Conservation (phyloP, 139 green algal genomes). For the Micromonas pusilla region DNA sequence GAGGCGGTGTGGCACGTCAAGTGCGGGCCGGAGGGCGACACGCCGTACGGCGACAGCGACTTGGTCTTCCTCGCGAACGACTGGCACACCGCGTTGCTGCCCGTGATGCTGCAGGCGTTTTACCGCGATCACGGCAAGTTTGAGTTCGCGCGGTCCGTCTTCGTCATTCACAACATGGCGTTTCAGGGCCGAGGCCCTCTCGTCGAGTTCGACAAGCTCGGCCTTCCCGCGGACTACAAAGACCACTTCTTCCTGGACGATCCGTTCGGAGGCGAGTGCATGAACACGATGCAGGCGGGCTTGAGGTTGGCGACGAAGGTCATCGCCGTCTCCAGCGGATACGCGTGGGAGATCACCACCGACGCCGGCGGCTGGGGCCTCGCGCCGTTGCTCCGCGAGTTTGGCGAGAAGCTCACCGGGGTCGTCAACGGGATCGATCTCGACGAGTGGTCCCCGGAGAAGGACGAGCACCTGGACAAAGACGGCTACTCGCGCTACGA, state of each 20-base stretch:
- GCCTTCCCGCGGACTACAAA: constrained; percentile 69
- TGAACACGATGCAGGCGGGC: constrained; percentile 91
- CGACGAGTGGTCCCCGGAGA: constrained; percentile 65
- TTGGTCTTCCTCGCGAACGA: constrained; percentile 87
- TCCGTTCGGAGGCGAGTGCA: constrained; percentile 90
- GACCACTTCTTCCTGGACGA: constrained; percentile 61
- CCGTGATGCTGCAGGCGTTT: constrained; percentile 67
- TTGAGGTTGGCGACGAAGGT: constrained; percentile 72
- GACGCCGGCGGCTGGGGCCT: constrained; percentile 92
- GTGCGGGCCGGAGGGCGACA: constrained; percentile 55
- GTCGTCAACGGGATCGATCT: constrained; percentile 97
- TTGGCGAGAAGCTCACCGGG: constrained; percentile 74
- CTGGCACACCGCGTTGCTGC: constrained; percentile 70
- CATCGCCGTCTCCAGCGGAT: constrained; percentile 75
- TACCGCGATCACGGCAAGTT: constrained; percentile 93
- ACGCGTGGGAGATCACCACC: constrained; percentile 95
- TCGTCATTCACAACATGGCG: constrained; percentile 85
- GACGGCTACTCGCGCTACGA: constrained; percentile 72
- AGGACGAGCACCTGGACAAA: constrained; percentile 53
- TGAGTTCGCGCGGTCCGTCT: constrained; percentile 61
- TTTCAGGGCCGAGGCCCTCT: constrained; percentile 82
- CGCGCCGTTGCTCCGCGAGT: constrained; percentile 67
- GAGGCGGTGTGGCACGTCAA: constrained; percentile 79
- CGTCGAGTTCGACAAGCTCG: constrained; percentile 64
- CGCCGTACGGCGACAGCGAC: constrained; percentile 77